phyloP scores from a whole-genome alignment of 2,329 filamentous ascomycete species.

The Ophiocordyceps camponoti-floridani region DNA sequence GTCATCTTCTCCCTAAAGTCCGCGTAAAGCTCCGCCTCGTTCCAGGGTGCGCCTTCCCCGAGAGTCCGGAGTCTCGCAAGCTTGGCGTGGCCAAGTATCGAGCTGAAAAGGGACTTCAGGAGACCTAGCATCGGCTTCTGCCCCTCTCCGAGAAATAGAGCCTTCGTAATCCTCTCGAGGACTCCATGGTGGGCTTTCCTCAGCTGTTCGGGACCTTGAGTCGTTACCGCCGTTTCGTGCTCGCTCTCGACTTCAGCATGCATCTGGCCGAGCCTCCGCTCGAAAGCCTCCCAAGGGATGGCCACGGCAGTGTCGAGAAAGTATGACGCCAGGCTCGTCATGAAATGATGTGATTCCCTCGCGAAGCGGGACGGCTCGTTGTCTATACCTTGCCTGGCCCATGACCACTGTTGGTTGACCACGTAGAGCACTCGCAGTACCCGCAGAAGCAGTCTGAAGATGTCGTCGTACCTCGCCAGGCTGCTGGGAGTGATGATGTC shows the following conservation, averaged over 20 bases:
- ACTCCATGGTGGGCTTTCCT: conserved; percentile 53
- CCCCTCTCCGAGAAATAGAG: conserved; percentile 54
- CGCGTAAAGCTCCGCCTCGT: conserved; percentile 33
- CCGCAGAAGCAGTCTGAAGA: conserved; percentile 67
- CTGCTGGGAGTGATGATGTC: conserved; percentile 54
- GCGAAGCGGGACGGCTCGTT: conserved; percentile 40
- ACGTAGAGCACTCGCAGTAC: conserved; percentile 66
- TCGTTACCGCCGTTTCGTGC: conserved; percentile 11
- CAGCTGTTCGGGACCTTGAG: conserved; percentile 44
- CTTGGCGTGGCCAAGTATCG: conserved; percentile 56
- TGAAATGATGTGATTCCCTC: conserved; percentile 64
- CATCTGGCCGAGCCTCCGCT: conserved; percentile 43
- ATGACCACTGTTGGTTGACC: conserved; percentile 44
- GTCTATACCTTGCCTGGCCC: conserved; percentile 20
- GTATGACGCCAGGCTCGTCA: conserved; percentile 55
- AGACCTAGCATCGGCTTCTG: conserved; percentile 57
- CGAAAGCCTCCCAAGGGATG: conserved; percentile 55
- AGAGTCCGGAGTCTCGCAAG: conserved; percentile 19
- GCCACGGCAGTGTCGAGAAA: conserved; percentile 65
- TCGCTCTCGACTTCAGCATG: conserved; percentile 34
- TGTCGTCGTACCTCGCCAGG: conserved; percentile 63
- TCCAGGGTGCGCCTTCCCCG: conserved; percentile 6
- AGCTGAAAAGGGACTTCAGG: conserved; percentile 57
- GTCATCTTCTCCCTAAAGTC: conserved; percentile 54
- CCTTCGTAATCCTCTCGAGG: conserved; percentile 58